Evolutionary conservation across 192 early-diverging fungal genomes (phyloP), one percentile per base, ranked within the genome.

Genomic region (Jimgerdemannia flammicorona): DNA sequence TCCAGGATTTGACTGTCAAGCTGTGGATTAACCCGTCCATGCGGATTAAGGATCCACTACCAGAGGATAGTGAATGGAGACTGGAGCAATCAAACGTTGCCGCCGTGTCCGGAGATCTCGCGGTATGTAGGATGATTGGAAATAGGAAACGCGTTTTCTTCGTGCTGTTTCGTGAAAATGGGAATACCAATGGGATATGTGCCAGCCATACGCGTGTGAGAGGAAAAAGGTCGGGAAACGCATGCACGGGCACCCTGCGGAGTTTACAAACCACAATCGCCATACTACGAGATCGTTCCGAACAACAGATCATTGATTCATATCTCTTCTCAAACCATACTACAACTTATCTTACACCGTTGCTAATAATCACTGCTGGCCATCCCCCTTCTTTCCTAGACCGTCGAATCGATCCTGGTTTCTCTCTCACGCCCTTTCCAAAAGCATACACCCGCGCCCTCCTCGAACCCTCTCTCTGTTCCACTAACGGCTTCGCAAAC

Each of bases 341-440:
- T 43, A 69, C 17, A 44, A 54, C 44, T 73, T 29, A 43, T 41
- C 64, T 14, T 14, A 19, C 64, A 65, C 18, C 67, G 71, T 66
- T 6, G 4, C 20, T 49, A 11, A 70, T 67, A 41, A 18, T 49
- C 39, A 4, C 3, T 39, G 64, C 41, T 74, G 64, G 17, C 42
- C 19, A 29, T n/a, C 10, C 20, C 43, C 63, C 4, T 64, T 54
- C 18, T 29, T 43, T 9, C 77, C 75, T 75, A 87, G 82, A 8
- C 74, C 71, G 7, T 84, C 82, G 65, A 70, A 78, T 40, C 74
- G 80, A 71, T 83, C 83, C 19, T 78, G 67, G 17, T 39, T 42
- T 43, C 69, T 70, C 8, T 77, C 59, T 17, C 78, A 82, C 63
- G 79, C 87, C 68, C 72, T 80, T 69, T 85, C 84, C 64, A 86